These are phyloP conservation scores for Leptodermis oblonga DNA, from an alignment of 257 asterid genomes.

Conservation along the genomic window DNA sequence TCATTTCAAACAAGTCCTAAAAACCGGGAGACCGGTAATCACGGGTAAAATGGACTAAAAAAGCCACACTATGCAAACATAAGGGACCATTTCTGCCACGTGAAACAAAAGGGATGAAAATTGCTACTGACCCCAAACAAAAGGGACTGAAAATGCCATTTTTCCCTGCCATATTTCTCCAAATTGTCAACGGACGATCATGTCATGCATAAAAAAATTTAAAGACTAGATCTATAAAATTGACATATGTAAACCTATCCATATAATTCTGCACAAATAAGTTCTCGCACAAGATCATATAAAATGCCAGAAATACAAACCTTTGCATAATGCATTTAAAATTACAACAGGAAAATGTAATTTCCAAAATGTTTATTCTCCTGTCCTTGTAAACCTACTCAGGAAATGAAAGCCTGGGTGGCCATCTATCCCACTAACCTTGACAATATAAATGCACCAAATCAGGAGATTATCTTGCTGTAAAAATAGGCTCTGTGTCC, in stretches of 20 bases:
- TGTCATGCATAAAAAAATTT: not conserved
- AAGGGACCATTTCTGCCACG: too few species aligned
- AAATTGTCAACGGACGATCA: not conserved
- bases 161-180: not conserved
- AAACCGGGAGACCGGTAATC: too few species aligned
- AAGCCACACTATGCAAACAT: too few species aligned
- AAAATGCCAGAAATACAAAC: not conserved
- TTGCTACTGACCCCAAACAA: too few species aligned
- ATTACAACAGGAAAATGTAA: not conserved
- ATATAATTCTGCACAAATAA: not conserved
- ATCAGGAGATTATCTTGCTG: conserved; percentile 51
- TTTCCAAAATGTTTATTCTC: not conserved
- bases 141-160: too few species aligned
- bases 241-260: not conserved
- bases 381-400: not conserved
- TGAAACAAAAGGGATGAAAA: too few species aligned
- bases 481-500: conserved; percentile 74
- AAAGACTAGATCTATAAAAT: not conserved
- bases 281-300: not conserved
- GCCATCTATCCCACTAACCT: not conserved
- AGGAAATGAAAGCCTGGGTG: not conserved
- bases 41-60: too few species aligned
- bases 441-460: not conserved
- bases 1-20: too few species aligned
- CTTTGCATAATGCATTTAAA: not conserved